Evolutionary conservation across 345 rosid genomes (phyloP), one percentile per base, ranked within the genome.

Genomic region (Abelmoschus esculentus): DNA sequence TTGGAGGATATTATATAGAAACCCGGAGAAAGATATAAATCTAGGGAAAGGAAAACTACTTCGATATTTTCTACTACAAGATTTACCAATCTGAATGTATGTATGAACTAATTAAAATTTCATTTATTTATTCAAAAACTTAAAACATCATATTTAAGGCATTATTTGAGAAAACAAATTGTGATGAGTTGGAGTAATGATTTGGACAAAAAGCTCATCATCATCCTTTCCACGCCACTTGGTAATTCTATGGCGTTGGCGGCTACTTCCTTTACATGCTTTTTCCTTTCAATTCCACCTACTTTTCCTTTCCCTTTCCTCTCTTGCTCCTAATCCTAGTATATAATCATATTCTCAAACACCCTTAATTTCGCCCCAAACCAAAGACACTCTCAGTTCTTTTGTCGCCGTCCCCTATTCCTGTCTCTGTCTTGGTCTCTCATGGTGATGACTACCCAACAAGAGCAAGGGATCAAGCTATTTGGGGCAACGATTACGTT

Each of bases 401-500:
- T 22, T 31, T 40, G 28, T 19, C 6, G 75, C 4, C 59, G 3
- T 26, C 28, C 42, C 55, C 36, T 54, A 26, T 78, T 19, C 66
- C 14, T 76, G 61, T 28, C 61, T 57, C 38, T 59, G 14, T 59
- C 38, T 13, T 29, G 29, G 38, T 58, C 38, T 29, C 38, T 19
- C 31, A 50, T 50, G 61, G 52, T 71, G 73, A 90, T 87, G 97
- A 89, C 82, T 42, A 65, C 68, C 17, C 79, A 74, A 70, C 79
- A 84, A 38, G 81, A 71, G 4, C 84, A 82, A 54, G 96, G 96
- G 4, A 93, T 93, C 70, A 93, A 93, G 83, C 85, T 93, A 67
- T 93, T 93, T 5, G 98, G 98, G 19, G 77, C 82, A 49, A 89
- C 89, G 40, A 91, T 93, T 76, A 82, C 87, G 67, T 68, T 89